Base-by-base conservation (phyloP, 768 basidiomycete genomes). In the Tylopilus subfusipes region DNA sequence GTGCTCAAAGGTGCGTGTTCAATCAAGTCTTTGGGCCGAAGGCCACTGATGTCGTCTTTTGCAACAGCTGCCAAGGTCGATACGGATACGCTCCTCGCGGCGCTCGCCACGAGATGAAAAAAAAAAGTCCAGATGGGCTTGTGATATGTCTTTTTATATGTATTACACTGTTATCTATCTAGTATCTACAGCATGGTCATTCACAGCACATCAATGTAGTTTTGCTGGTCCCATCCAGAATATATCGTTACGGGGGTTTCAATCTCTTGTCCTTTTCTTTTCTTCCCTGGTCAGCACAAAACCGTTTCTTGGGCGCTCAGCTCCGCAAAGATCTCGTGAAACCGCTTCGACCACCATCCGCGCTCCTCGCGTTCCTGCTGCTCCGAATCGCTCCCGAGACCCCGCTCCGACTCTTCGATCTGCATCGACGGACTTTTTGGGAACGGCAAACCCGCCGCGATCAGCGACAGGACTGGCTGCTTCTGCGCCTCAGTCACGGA, bases 391-490 rank as follows among this genome's bases (percentile, higher is more conserved):
- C 52, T 58, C 25, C 52, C 59, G 22, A 63, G 36, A 13, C 72
- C 63, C 4, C 70, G 67, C 16, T 71, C 69, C 16, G 63, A 58
- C 40, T 69, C 75, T 5, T 70, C 66, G 11, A 84, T 60, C 59
- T 83, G 83, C 49, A 82, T 73, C 1, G 87, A 90, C 12, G 89
- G 88, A 60, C 87, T 88, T 68, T 84, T 88, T 13, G 87, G 87
- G 4, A 89, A 60, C 4, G 88, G 86, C 5, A 78, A 55, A 4
- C 79, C 81, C 4, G 76, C 69, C 4, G 71, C 68, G 33, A 79
- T 64, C 50, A 78, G 71, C 21, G 76, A 72, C 43, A 72, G 52
- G 42, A 76, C 65, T 21, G 75, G 72, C 19, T 68, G 72, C 19
- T 68, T 61, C 33, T 68, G 71, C 1, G 69, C 64, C 40, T 70